phyloP scores from a whole-genome alignment of 768 basidiomycete genomes.

The Trametopsis cervina region DNA sequence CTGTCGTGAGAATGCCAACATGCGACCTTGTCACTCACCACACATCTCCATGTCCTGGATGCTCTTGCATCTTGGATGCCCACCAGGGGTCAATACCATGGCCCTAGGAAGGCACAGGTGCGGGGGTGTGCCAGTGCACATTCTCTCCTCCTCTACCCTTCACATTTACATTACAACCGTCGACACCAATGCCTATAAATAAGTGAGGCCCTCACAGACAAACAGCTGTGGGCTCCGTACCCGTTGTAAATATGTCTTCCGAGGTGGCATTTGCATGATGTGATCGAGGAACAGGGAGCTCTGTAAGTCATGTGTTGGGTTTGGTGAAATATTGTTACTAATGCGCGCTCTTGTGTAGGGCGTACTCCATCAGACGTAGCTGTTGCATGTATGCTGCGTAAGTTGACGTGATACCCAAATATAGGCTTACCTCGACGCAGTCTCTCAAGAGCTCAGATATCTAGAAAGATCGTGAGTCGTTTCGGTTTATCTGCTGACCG shows the following conservation, averaged over 20 bases:
- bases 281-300: slow-evolving; percentile 93
- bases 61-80: too few relatives aligned
- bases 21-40: too few relatives aligned
- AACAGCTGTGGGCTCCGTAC: slow-evolving; percentile 93
- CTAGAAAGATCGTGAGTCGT: slow-evolving; percentile 79
- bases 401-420: slow-evolving; percentile 42
- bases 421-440: slow-evolving; percentile 89
- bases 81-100: too few relatives aligned
- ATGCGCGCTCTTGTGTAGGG: slow-evolving; percentile 35
- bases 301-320: background rate
- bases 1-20: too few relatives aligned
- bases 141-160: too few relatives aligned
- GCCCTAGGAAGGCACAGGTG: too few relatives aligned
- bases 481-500: background rate
- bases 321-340: background rate
- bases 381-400: slow-evolving; percentile 29
- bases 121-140: too few relatives aligned
- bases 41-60: too few relatives aligned
- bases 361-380: slow-evolving; percentile 93
- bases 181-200: slow-evolving; percentile 91
- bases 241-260: slow-evolving; percentile 95
- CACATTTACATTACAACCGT: too few relatives aligned
- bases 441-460: slow-evolving; percentile 98
- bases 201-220: slow-evolving; percentile 75
- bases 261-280: slow-evolving; percentile 94